Conservation (phyloP, 139 green algal species). For the Pleodorina starrii region DNA sequence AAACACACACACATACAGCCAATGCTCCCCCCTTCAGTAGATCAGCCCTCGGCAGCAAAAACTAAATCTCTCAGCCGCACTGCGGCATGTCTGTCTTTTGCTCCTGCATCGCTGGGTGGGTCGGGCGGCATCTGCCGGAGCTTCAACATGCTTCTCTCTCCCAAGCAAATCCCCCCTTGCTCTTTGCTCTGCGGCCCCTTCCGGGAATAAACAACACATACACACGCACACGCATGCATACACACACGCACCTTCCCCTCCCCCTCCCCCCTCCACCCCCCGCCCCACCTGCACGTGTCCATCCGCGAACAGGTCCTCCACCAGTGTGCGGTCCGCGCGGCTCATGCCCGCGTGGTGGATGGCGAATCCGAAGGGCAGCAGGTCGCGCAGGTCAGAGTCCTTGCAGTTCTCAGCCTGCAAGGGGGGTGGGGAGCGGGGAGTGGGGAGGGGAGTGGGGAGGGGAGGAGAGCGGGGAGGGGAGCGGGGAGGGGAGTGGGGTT, state of each 20-base stretch:
- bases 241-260: neutral
- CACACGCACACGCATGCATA: neutral
- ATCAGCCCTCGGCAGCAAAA: too few species aligned
- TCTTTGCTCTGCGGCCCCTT: too few species aligned
- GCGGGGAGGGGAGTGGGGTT: too few species aligned
- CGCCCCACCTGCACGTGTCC: conserved; percentile 90
- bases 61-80: too few species aligned
- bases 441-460: neutral
- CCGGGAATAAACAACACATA: neutral
- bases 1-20: too few species aligned
- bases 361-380: conserved; percentile 97
- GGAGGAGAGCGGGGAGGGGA: neutral
- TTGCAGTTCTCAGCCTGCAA: conserved; percentile 91
- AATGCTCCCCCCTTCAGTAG: too few species aligned
- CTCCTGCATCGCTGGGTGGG: too few species aligned
- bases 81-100: too few species aligned
- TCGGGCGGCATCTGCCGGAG: too few species aligned
- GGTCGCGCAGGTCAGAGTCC: conserved; percentile 87
- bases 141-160: too few species aligned
- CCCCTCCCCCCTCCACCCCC: neutral
- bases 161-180: too few species aligned
- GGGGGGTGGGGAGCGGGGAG: neutral
- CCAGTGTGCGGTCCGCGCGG: conserved; percentile 92
- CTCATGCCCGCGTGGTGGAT: conserved; percentile 98
- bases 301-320: conserved; percentile 98